phyloP scores from a whole-genome alignment of 768 basidiomycete species.

The Suillus luteus region DNA sequence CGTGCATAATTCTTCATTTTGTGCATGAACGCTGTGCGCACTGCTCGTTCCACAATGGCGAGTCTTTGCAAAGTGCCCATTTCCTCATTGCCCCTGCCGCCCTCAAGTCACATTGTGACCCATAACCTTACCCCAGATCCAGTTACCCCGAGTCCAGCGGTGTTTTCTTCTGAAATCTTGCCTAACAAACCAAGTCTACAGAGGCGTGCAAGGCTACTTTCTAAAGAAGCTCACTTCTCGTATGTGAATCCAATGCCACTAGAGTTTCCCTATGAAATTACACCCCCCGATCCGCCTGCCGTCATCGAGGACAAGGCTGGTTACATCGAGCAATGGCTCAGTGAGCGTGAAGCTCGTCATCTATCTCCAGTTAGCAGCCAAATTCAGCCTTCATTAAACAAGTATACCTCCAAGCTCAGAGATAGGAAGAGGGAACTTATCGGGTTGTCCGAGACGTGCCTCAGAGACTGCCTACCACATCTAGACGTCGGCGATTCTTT shows the following conservation, averaged over 20 bases:
- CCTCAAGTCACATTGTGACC: constrained; percentile 40
- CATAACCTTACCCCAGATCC: constrained; percentile 64
- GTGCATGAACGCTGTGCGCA: constrained; percentile 23
- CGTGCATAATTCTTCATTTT: background rate
- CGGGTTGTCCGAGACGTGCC: constrained; percentile 66
- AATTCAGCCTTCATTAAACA: constrained; percentile 38
- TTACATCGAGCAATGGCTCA: constrained; percentile 79
- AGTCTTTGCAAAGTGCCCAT: constrained; percentile 37
- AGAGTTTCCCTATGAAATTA: constrained; percentile 80
- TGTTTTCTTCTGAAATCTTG: constrained; percentile 54
- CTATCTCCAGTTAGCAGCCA: constrained; percentile 12
- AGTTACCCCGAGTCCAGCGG: constrained; percentile 49
- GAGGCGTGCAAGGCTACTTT: constrained; percentile 65
- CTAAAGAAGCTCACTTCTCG: constrained; percentile 67
- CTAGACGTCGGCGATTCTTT: constrained; percentile 89
- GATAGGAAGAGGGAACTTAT: constrained; percentile 63
- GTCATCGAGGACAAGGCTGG: constrained; percentile 52
- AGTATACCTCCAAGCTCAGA: constrained; percentile 50
- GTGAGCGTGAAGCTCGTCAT: constrained; percentile 59
- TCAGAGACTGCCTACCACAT: constrained; percentile 79
- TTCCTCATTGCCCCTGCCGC: constrained; percentile 50
- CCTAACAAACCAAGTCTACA: constrained; percentile 60
- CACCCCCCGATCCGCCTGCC: constrained; percentile 51
- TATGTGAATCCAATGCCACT: constrained; percentile 81
- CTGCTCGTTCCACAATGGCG: constrained; percentile 22